Evolutionary conservation across 2,329 filamentous ascomycete species (phyloP).

Genomic region (Coniochaeta prunicola): DNA sequence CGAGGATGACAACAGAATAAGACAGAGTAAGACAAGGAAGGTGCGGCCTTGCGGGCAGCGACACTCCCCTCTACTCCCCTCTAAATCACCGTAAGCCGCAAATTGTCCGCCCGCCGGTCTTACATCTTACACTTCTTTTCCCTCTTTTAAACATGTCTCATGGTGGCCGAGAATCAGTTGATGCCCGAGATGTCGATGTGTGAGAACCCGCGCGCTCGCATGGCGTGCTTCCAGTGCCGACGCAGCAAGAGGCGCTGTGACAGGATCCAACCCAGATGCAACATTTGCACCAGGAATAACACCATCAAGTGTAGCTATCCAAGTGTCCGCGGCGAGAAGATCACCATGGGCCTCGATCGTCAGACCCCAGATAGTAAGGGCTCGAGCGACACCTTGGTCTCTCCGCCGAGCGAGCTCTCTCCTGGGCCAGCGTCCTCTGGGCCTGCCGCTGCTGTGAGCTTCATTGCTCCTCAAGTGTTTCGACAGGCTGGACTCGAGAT

Average conservation of each 20-base stretch:
- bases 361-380: not conserved
- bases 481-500: constrained; percentile 1
- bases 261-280: not conserved
- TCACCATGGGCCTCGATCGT: not conserved
- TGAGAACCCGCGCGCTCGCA: constrained; percentile 8
- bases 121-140: no score
- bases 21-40: no score
- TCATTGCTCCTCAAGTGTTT: constrained; percentile 6
- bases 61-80: no score
- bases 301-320: not conserved
- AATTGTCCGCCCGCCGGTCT: no score
- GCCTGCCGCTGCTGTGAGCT: not conserved
- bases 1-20: no score
- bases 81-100: no score
- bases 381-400: not conserved
- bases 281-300: not conserved
- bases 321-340: not conserved
- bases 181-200: not conserved
- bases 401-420: not conserved
- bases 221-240: not conserved
- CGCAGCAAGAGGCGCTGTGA: constrained; percentile 3
- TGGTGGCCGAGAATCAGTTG: no score
- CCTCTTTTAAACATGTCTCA: no score
- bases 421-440: not conserved
- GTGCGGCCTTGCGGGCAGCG: no score